phyloP scores from a whole-genome alignment of 2,329 filamentous ascomycete species.

The Aspergillus oerlinghausenensis region DNA sequence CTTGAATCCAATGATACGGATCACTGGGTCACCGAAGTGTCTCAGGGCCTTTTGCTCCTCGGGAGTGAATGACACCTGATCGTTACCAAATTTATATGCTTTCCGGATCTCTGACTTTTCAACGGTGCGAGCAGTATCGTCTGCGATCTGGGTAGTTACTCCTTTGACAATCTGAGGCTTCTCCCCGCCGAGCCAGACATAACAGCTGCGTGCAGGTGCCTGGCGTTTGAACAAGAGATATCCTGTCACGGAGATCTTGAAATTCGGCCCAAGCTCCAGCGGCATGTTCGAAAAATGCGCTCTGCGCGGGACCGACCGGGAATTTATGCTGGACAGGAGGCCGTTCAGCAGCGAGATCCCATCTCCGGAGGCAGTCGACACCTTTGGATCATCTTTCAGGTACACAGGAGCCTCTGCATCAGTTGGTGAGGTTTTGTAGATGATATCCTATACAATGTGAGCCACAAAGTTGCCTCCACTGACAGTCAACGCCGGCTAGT shows the following conservation, averaged over 20 bases:
- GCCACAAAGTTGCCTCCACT: constrained; percentile 1
- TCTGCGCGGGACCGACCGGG: constrained; percentile 79
- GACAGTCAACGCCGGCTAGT: background rate
- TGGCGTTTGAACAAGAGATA: constrained; percentile 87
- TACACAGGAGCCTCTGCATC: constrained; percentile 64
- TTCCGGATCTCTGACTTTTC: constrained; percentile 80
- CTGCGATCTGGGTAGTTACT: constrained; percentile 69
- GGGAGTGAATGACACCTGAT: constrained; percentile 77
- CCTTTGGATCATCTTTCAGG: constrained; percentile 45
- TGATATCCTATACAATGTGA: constrained; percentile 64
- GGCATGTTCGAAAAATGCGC: constrained; percentile 82
- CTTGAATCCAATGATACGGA: constrained; percentile 94
- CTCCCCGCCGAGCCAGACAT: constrained; percentile 84
- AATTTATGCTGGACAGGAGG: constrained; percentile 82
- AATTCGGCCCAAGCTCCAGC: constrained; percentile 77
- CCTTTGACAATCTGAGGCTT: constrained; percentile 73
- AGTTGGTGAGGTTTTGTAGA: constrained; percentile 69
- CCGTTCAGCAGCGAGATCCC: constrained; percentile 75
- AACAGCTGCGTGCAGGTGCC: constrained; percentile 73
- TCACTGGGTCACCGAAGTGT: constrained; percentile 73
- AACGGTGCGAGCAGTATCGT: constrained; percentile 70
- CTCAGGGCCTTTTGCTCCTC: constrained; percentile 77
- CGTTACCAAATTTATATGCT: constrained; percentile 92
- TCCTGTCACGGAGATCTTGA: constrained; percentile 87
- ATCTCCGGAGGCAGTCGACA: constrained; percentile 64